Evolutionary conservation across 495 filamentous ascomycete genomes (phyloP).

Genomic region (Rhypophila decipiens): DNA sequence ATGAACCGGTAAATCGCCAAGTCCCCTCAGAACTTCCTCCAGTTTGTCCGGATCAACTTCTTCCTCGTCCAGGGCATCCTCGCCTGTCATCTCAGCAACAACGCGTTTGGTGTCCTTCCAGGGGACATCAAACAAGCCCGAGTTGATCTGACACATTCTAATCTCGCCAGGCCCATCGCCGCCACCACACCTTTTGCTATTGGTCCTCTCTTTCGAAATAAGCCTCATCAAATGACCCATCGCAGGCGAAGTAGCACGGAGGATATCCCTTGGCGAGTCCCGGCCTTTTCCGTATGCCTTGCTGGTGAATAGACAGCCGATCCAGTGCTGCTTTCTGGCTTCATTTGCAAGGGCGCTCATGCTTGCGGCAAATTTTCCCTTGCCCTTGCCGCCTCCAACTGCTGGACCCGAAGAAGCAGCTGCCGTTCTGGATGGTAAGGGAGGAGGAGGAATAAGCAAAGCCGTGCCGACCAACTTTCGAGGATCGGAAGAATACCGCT

Average conservation of each 20-base stretch:
- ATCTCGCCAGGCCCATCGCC: conserved; percentile 9
- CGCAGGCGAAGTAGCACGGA: conserved; percentile 11
- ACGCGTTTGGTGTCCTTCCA: conserved; percentile 16
- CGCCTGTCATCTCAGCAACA: conserved; percentile 10
- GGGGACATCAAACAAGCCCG: conserved; percentile 20
- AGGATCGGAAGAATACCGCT: conserved; percentile 4
- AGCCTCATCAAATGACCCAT: conserved; percentile 19
- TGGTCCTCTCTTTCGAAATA: conserved; percentile 10
- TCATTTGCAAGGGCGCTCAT: neutral
- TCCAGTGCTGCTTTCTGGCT: conserved; percentile 13
- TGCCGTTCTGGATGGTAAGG: neutral
- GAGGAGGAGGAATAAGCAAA: conserved; percentile 14
- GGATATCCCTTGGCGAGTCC: conserved; percentile 14
- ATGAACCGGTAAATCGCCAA: neutral
- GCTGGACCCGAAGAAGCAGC: too few species aligned
- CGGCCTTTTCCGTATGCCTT: conserved; percentile 3
- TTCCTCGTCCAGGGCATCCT: conserved; percentile 5
- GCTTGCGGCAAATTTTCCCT: too few species aligned
- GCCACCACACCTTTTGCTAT: too few species aligned
- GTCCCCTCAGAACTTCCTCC: too few species aligned
- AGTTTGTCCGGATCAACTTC: too few species aligned
- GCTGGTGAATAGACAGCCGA: conserved; percentile 26
- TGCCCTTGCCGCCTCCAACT: neutral
- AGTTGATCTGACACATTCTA: conserved; percentile 23
- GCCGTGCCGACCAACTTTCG: conserved; percentile 15